Conservation (phyloP, 306 rosid species). For the Quercus wislizeni region DNA sequence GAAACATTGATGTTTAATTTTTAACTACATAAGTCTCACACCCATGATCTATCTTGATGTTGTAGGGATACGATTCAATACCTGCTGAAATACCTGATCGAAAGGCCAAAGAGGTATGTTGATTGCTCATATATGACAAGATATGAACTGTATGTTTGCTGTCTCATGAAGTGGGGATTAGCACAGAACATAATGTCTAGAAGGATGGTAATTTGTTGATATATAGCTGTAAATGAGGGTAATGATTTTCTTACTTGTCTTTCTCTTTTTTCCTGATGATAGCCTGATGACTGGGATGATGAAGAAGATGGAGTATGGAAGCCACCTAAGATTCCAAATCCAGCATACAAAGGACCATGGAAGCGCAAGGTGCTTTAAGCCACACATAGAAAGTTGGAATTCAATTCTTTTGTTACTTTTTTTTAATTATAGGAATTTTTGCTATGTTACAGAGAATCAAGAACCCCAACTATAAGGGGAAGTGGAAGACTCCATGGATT, state of each 20-base stretch:
- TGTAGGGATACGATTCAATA: slow-evolving; percentile 81
- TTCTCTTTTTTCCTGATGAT: slow-evolving; percentile 10
- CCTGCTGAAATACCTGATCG: slow-evolving; percentile 89
- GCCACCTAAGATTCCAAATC: slow-evolving; percentile 83
- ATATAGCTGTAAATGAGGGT: neutral
- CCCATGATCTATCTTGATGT: slow-evolving; percentile 11
- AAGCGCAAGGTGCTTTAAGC: slow-evolving; percentile 67
- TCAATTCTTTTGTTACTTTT: neutral
- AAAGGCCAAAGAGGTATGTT: slow-evolving; percentile 68
- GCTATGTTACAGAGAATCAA: slow-evolving; percentile 68
- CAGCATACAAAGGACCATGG: slow-evolving; percentile 97
- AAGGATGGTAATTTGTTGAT: slow-evolving; percentile 2
- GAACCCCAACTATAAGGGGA: slow-evolving; percentile 95
- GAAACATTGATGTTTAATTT: neutral
- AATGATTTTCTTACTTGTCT: slow-evolving; percentile 3
- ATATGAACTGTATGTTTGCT: slow-evolving; percentile 6
- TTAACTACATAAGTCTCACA: neutral
- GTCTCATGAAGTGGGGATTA: neutral
- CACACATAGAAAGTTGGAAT: slow-evolving; percentile 17
- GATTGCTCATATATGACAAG: slow-evolving; percentile 1
- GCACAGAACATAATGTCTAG: neutral
- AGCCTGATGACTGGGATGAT: slow-evolving; percentile 93
- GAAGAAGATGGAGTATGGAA: slow-evolving; percentile 91
- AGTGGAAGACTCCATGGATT: slow-evolving; percentile 91
- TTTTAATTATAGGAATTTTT: slow-evolving; percentile 25